Percentiles rank a stretch among this genome's conserved stretches.
Conservation (phyloP, 2,329 filamentous ascomycete species). For the Fusarium fujikuroi region DNA sequence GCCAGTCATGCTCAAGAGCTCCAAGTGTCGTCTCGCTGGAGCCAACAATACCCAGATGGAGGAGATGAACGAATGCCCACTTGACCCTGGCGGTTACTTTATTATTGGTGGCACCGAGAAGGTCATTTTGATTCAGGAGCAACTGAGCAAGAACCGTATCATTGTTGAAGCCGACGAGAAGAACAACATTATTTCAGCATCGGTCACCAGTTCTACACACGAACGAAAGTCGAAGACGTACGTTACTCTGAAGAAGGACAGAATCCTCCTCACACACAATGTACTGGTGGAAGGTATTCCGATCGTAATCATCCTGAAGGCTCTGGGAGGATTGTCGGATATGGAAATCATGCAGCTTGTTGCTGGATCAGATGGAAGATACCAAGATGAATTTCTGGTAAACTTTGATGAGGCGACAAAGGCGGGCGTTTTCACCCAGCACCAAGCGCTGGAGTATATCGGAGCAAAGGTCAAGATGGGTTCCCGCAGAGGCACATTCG, state of each 20-base stretch:
- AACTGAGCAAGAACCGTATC: conserved; percentile 98
- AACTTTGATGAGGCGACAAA: conserved; percentile 95
- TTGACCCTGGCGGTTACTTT: conserved; percentile 97
- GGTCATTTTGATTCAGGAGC: conserved; percentile 97
- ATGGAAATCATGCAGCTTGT: conserved; percentile 94
- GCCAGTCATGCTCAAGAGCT: conserved; percentile 97
- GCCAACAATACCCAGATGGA: conserved; percentile 92
- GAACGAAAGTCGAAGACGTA: conserved; percentile 99
- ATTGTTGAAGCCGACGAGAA: conserved; percentile 94
- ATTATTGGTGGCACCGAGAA: conserved; percentile 98
- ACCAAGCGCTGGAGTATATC: conserved; percentile 94
- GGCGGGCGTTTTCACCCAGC: conserved; percentile 87
- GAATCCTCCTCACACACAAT: conserved; percentile 90
- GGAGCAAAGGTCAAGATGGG: conserved; percentile 90
- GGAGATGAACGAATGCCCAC: conserved; percentile 90
- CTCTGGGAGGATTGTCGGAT: conserved; percentile 92
- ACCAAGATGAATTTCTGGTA: conserved; percentile 94
- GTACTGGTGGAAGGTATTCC: conserved; percentile 93
- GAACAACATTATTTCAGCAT: conserved; percentile 93
- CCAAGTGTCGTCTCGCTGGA: conserved; percentile 86
- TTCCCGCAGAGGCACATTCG: conserved; percentile 68
- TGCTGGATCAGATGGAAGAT: conserved; percentile 84
- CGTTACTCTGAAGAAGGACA: conserved; percentile 92
- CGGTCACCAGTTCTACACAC: conserved; percentile 96
- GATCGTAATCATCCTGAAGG: conserved; percentile 91